Evolutionary conservation across 2,329 filamentous ascomycete genomes (phyloP), one percentile per base, ranked within the genome.

Genomic region (Fusarium sp.): DNA sequence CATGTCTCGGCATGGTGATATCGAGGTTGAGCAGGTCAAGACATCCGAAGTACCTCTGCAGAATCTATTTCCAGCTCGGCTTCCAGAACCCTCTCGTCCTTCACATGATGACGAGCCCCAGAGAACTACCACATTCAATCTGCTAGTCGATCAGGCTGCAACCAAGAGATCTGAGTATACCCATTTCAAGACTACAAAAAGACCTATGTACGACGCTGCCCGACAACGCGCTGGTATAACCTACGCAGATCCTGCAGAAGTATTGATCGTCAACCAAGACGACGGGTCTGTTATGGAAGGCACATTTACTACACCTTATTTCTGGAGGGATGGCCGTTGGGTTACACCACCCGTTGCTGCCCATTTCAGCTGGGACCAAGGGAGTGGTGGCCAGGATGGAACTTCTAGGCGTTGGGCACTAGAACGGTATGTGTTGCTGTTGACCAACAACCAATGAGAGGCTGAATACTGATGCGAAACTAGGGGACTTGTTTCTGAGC

Each of bases 331-430:
- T 7, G 89, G 87, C 2, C 81, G 82, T 52, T 98, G 95, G 95
- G 86, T 94, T 10, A 97, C 94, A 40, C 95, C 95, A 2, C 86
- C 88, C 0, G 83, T 93, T n/a, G 77, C 85, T 15, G 48, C 65
- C 9, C 56, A 76, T 16, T 85, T 81, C 58, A 77, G 74, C 46
- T 57, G 69, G 30, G 69, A 78, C 0, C 68, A 77, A 41, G 87
- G 85, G 3, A 90, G 88, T 62, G 95, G 95, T 44, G 94, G 94
- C 0, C 93, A 97, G 77, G 86, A 91, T 57, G 94, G 94, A 1
- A 96, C 92, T 9, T 93, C 92, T 8, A 87, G 95, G 70, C 85
- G 93, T 62, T 97, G 94, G 91, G 92, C 93, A n/a, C 78, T 98
- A 44, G 87, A 91, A 64, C 87, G 85, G 87, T 89, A 78, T 58